Percentiles rank a stretch among this genome's conserved stretches.
These are phyloP conservation scores for Tephrocybe rancida DNA, from an alignment of 768 basidiomycete genomes.

Conservation along the genomic window DNA sequence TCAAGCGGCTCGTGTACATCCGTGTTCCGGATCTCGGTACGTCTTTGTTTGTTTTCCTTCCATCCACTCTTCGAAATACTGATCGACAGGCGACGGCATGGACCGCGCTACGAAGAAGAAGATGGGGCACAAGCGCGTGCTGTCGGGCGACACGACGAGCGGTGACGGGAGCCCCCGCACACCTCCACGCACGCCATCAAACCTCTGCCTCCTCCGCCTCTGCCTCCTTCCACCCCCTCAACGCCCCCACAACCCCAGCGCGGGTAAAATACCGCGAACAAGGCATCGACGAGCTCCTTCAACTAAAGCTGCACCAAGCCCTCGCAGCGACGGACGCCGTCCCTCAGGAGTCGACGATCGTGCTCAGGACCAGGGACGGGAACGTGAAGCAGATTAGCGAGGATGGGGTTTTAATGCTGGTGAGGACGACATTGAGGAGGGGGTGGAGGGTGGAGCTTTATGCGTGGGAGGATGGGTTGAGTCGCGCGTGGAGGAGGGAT, in stretches of 20 bases:
- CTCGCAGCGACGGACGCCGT: conserved; percentile 68
- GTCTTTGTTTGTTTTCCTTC: conserved; percentile 7
- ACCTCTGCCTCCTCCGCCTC: neutral
- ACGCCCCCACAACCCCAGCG: conserved; percentile 10
- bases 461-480: conserved; percentile 86
- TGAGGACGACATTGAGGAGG: conserved; percentile 79
- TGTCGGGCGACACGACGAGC: conserved; percentile 13
- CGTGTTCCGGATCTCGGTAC: conserved; percentile 67
- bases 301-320: conserved; percentile 89
- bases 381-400: conserved; percentile 92
- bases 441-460: conserved; percentile 97
- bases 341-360: conserved; percentile 75
- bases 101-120: conserved; percentile 44
- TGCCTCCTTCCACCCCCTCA: neutral
- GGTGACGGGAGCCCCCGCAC: conserved; percentile 2
- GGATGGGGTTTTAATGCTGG: conserved; percentile 87
- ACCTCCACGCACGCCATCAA: neutral
- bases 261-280: conserved; percentile 81
- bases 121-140: conserved; percentile 13
- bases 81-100: conserved; percentile 50
- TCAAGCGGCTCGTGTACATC: conserved; percentile 67
- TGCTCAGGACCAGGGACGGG: conserved; percentile 93
- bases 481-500: conserved; percentile 74
- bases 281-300: conserved; percentile 93
- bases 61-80: neutral